Base-by-base conservation (phyloP, 129 eudicot genomes). In the Pittosporum tobira region DNA sequence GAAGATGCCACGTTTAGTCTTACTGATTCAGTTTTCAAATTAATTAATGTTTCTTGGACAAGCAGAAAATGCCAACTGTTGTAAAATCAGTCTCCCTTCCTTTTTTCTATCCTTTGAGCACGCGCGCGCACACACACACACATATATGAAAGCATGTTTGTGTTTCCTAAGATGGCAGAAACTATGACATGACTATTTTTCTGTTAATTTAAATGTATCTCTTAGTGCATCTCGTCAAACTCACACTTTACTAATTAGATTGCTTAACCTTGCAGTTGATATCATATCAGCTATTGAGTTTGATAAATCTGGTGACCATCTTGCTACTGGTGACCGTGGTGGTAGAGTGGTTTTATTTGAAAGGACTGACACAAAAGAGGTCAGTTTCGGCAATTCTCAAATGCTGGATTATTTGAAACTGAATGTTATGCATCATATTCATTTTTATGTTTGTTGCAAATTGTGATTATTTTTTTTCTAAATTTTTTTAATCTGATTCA, bases 271-370 rank as follows among this genome's bases (percentile, higher is more conserved):
- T 66, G 63, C 76, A 86, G 95, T 79, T 71, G 96, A 93, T 63
- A 84, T 93, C 59, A 93, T 93, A 49, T 93, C 99, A 16, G 93
- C 96, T 23, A 79, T 93, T 18, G 99, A 87, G 82, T 93, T 93
- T 63, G 96, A 93, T 81, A 87, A 75, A 84, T 71, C 80, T 59
- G 99, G 99, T 48, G 88, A 93, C 67, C 96, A 93, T 75, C 96
- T 93, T 67, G 99, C 96, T 54, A 84, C 94, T 54, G 99, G 99
- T 70, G 99, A 93, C 24, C 84, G 82, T 50, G 94, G 96, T 43
- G 99, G 99, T 54, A 74, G 94, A 56, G 99, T 93, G 51, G 96
- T 93, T 21, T 77, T 93, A 70, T 93, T 93, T 65, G 93, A 87
- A 71, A 93, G 96, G 65, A 76, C 86, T 1, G 94, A 83, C 68